Base-by-base conservation (phyloP, 164 flowering plant genomes). In the Vitis rupestris region DNA sequence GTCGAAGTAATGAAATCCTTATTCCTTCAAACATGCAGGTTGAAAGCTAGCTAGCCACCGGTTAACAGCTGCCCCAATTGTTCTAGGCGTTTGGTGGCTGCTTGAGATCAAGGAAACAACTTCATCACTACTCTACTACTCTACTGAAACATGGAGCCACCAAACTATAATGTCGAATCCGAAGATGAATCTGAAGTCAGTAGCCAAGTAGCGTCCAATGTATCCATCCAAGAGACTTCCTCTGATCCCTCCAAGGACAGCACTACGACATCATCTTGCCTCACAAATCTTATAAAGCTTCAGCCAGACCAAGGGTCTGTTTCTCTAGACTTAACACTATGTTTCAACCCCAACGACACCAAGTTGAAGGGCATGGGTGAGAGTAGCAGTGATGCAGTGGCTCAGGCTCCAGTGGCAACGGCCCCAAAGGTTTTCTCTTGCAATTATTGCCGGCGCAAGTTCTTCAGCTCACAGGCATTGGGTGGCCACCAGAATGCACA, bases 401-500 rank as follows among this genome's bases (percentile, higher is more conserved):
- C 76, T 10, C 74, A 68, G 8, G 59, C 69, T 61, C 69, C 85
- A 17, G 58, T 70, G 60, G 50, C 79, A 4, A 60, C 71, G n/a
- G 16, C 69, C 52, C 82, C 92, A 8, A 78, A 93, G 69, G 82
- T 90, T 23, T 93, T 93, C 83, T 85, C 98, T 3, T 93, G 98
- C 83, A 93, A 89, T 67, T 93, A 84, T 68, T 90, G 96, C 70
- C 73, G 81, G 47, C 87, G 98, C 59, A 90, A 90, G 75, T 93
- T 93, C 81, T 88, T 73, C 72, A 93, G 94, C 81, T 90, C 96
- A 1, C 98, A 90, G 72, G 98, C 98, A 3, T 67, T 90, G 12
- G 96, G 98, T 16, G 98, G 98, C 11, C 94, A 93, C 73, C 98
- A 89, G 74, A 93, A 93, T 74, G 96, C 96, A 11, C 98, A 90